Percentiles rank a stretch among this genome's conserved stretches.
Conservation (phyloP, 1,284 basidiomycete species). For the Pseudozyma hubeiensis region DNA sequence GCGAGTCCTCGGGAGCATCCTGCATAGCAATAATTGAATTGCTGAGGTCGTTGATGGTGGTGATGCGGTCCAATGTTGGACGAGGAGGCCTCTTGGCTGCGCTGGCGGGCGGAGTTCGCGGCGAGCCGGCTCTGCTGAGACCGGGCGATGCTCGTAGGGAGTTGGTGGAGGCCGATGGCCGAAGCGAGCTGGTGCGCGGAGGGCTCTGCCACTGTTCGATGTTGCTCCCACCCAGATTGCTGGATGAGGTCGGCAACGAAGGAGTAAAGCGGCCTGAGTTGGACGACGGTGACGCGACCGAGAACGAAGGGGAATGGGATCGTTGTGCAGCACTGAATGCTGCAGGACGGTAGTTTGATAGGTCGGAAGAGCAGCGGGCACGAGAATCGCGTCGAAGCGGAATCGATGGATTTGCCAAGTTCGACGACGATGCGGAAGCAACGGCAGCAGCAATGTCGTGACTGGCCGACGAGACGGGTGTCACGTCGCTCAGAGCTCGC, state of each 20-base stretch:
- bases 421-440: constrained; percentile 12
- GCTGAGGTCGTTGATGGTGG: constrained; percentile 22
- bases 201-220: constrained; percentile 26
- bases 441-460: constrained; percentile 12
- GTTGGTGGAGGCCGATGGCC: constrained; percentile 22
- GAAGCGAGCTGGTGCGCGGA: constrained; percentile 27
- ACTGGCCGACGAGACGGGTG: constrained; percentile 15
- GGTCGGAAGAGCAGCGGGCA: constrained; percentile 37
- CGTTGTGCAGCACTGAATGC: background rate
- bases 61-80: constrained; percentile 17
- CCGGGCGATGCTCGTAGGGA: constrained; percentile 15
- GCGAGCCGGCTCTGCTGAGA: constrained; percentile 7
- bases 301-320: constrained; percentile 11
- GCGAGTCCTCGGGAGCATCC: constrained; percentile 10
- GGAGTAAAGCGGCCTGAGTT: constrained; percentile 16
- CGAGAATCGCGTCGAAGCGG: constrained; percentile 42
- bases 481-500: constrained; percentile 33
- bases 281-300: constrained; percentile 15
- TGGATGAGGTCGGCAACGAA: constrained; percentile 4
- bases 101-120: constrained; percentile 9
- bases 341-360: constrained; percentile 13
- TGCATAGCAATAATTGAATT: constrained; percentile 18
- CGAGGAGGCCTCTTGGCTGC: constrained; percentile 7
- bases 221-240: constrained; percentile 2
- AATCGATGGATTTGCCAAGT: constrained; percentile 9